Percentiles rank a stretch among this genome's conserved stretches.
Evolutionary conservation across 78 protist species (phyloP).

Genomic region (Bigelowiella natans): DNA sequence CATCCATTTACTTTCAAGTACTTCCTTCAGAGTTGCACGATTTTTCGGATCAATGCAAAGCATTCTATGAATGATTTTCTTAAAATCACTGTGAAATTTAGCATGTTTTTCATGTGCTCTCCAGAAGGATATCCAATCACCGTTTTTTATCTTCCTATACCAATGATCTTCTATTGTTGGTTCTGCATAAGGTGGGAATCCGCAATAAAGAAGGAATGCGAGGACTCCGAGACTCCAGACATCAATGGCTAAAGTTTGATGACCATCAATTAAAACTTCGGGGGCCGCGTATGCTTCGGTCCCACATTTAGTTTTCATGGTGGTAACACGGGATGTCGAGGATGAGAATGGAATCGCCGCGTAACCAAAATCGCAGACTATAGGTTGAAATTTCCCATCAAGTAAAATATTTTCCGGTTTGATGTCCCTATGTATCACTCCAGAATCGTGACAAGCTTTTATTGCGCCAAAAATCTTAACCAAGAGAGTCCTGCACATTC

Average conservation of each 20-base stretch:
- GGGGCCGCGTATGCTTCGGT: neutral
- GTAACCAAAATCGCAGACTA: neutral
- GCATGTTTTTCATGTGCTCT: neutral
- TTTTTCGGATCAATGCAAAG: neutral
- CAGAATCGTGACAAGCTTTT: neutral
- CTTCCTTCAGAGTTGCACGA: neutral
- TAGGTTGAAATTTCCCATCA: neutral
- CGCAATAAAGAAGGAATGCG: neutral
- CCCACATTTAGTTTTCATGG: neutral
- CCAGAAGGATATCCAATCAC: too few relatives aligned
- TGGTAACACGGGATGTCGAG: too few relatives aligned
- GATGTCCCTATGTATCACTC: neutral
- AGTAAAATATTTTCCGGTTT: neutral
- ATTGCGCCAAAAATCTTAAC: neutral
- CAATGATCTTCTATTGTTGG: neutral
- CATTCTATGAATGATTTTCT: neutral
- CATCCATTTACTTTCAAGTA: neutral
- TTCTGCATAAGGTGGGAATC: neutral
- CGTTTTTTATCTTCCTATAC: too few relatives aligned
- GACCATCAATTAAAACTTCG: neutral
- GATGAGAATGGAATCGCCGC: too few relatives aligned
- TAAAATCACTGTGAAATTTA: neutral
- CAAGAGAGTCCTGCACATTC: neutral
- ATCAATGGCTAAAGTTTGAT: neutral
- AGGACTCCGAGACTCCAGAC: neutral